phyloP scores from a whole-genome alignment of 2,329 filamentous ascomycete species.

The Penicillium sp. region DNA sequence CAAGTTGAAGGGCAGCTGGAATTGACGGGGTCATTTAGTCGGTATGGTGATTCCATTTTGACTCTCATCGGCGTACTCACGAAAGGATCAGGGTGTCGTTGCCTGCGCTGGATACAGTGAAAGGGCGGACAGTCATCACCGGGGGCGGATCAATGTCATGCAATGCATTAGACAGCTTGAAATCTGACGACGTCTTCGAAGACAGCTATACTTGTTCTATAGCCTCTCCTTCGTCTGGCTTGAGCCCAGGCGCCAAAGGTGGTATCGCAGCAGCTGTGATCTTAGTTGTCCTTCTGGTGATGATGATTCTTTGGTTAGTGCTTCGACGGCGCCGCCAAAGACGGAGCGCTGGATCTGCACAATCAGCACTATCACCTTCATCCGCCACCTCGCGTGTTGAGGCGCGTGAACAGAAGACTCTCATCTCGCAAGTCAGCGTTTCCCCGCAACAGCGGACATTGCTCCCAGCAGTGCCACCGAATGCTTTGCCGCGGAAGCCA shows the following conservation, averaged over 20 bases:
- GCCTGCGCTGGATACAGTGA: constrained; percentile 23
- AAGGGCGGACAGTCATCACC: constrained; percentile 22
- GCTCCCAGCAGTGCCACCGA: not conserved
- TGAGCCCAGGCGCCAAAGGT: constrained; percentile 29
- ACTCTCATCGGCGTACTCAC: not conserved
- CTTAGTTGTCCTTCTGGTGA: constrained; percentile 31
- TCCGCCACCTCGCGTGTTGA: not conserved
- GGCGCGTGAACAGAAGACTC: constrained; percentile 7
- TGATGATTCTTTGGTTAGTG: constrained; percentile 19
- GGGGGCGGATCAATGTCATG: constrained; percentile 25
- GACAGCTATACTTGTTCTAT: constrained; percentile 22
- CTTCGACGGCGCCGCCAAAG: constrained; percentile 16
- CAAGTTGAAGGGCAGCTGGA: constrained; percentile 23
- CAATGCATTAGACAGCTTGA: constrained; percentile 16
- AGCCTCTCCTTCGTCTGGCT: constrained; percentile 9
- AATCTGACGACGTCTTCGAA: constrained; percentile 16
- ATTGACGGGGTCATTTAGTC: constrained; percentile 24
- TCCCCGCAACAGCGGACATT: not conserved
- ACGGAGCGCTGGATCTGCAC: not conserved
- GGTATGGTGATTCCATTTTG: constrained; percentile 10
- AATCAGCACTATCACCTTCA: not conserved
- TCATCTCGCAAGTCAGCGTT: not conserved
- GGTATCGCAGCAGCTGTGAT: constrained; percentile 40
- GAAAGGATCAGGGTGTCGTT: constrained; percentile 23
- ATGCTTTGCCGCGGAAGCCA: constrained; percentile 16